Conservation (phyloP, 1,139 yeast species). For the Pichia norvegensis region DNA sequence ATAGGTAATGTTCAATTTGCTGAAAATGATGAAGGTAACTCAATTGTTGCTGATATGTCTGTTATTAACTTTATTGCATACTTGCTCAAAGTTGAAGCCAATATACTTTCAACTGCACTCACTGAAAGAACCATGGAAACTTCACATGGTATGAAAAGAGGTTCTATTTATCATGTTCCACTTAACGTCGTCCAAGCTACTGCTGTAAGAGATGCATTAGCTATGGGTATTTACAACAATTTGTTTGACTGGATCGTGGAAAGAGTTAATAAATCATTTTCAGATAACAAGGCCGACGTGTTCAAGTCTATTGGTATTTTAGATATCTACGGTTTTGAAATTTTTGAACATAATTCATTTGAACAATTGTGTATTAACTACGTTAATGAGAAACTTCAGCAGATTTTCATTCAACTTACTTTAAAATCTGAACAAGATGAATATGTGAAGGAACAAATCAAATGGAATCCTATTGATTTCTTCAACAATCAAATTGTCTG, state of each 20-base stretch:
- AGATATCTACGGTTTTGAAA: conserved; percentile 97
- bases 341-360: conserved; percentile 92
- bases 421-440: conserved; percentile 97
- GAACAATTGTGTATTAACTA: conserved; percentile 96
- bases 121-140: conserved; percentile 85
- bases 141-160: conserved; percentile 78
- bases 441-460: conserved; percentile 87
- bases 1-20: conserved; percentile 83
- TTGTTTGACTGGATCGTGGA: conserved; percentile 97
- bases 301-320: conserved; percentile 80
- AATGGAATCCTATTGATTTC: conserved; percentile 97
- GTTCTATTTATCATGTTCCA: conserved; percentile 92
- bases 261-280: conserved; percentile 72
- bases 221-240: conserved; percentile 89
- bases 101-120: conserved; percentile 57
- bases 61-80: conserved; percentile 94
- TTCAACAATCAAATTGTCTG: conserved; percentile 96
- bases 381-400: conserved; percentile 95
- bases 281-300: conserved; percentile 35
- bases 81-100: conserved; percentile 71
- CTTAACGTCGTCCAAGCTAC: conserved; percentile 86
- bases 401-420: conserved; percentile 90
- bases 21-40: conserved; percentile 84
- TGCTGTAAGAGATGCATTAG: conserved; percentile 91
- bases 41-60: conserved; percentile 70